phyloP scores from a whole-genome alignment of 305 asterid genomes.

The Coffea humblotiana region DNA sequence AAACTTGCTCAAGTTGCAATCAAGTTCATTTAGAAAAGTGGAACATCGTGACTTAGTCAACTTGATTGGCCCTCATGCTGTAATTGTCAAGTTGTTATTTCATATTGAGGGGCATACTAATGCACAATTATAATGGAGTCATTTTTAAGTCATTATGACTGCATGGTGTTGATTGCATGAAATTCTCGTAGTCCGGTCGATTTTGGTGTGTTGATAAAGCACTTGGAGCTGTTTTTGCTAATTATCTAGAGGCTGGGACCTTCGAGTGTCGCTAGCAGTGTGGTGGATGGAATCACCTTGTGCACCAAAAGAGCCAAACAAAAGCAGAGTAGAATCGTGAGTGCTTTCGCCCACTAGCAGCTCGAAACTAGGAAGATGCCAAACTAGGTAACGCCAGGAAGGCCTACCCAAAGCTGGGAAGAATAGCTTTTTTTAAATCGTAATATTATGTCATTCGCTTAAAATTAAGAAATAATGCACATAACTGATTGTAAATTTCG shows the following conservation, averaged over 20 bases:
- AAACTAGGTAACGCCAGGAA: conserved; percentile 35
- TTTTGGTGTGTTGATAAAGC: conserved; percentile 6
- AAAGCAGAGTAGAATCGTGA: conserved; percentile 32
- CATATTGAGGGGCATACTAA: not conserved
- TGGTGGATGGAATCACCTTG: conserved; percentile 42
- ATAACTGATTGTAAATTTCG: not conserved
- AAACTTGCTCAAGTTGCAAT: conserved; percentile 8
- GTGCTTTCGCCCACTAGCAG: conserved; percentile 29
- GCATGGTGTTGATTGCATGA: conserved; percentile 15
- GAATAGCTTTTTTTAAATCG: not conserved
- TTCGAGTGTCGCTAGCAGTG: conserved; percentile 24
- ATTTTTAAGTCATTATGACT: conserved; percentile 9
- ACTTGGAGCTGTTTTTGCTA: not conserved
- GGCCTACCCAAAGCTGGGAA: conserved; percentile 23
- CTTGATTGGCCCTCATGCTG: conserved; percentile 13
- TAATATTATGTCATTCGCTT: not conserved
- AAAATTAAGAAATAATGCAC: not conserved
- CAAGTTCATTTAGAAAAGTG: not conserved
- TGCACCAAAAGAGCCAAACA: conserved; percentile 39
- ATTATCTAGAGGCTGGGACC: conserved; percentile 16
- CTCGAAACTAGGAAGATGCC: conserved; percentile 34
- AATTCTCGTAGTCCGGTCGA: conserved; percentile 16
- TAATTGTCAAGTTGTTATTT: conserved; percentile 6
- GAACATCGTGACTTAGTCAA: conserved; percentile 3
- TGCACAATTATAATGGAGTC: conserved; percentile 11